These are phyloP conservation scores for Letharia columbiana DNA, from an alignment of 495 filamentous ascomycete species.

Conservation along the genomic window DNA sequence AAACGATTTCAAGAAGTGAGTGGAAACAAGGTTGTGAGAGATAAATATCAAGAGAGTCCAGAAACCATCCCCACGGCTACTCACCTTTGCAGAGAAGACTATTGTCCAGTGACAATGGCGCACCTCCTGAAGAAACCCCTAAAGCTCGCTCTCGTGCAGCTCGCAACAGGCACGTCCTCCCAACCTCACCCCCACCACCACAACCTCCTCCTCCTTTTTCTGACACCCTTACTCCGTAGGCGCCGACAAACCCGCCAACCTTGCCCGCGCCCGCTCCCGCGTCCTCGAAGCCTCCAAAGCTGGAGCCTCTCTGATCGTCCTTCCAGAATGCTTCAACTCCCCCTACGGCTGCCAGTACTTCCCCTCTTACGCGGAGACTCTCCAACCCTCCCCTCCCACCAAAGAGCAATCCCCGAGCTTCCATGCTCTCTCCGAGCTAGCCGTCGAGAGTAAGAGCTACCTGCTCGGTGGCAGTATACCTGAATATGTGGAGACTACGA, in stretches of 20 bases:
- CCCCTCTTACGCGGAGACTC: constrained; percentile 80
- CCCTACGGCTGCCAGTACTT: constrained; percentile 92
- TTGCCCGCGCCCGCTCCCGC: constrained; percentile 66
- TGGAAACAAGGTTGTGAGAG: too few relatives aligned
- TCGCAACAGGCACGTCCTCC: constrained; percentile 51
- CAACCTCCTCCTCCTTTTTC: constrained; percentile 1
- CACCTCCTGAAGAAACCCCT: constrained; percentile 59
- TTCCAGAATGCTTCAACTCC: constrained; percentile 91
- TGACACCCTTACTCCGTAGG: constrained; percentile 36
- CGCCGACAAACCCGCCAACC: constrained; percentile 76
- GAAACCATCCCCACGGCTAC: background rate
- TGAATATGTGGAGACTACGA: constrained; percentile 53
- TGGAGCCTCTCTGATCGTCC: constrained; percentile 57
- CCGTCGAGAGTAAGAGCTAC: constrained; percentile 64
- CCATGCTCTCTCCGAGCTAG: constrained; percentile 74
- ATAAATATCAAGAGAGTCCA: background rate
- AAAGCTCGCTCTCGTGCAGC: constrained; percentile 75
- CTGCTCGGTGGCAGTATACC: constrained; percentile 91
- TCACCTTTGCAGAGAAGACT: too few relatives aligned
- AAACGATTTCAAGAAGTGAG: too few relatives aligned
- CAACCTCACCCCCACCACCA: background rate
- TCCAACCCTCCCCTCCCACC: constrained; percentile 69
- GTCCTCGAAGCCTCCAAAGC: constrained; percentile 70
- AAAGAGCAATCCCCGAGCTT: constrained; percentile 65
- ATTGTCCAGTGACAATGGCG: constrained; percentile 33